Evolutionary conservation across 495 filamentous ascomycete species (phyloP), one percentile per base, ranked within the genome.

Genomic region (Penicillium nucicola): DNA sequence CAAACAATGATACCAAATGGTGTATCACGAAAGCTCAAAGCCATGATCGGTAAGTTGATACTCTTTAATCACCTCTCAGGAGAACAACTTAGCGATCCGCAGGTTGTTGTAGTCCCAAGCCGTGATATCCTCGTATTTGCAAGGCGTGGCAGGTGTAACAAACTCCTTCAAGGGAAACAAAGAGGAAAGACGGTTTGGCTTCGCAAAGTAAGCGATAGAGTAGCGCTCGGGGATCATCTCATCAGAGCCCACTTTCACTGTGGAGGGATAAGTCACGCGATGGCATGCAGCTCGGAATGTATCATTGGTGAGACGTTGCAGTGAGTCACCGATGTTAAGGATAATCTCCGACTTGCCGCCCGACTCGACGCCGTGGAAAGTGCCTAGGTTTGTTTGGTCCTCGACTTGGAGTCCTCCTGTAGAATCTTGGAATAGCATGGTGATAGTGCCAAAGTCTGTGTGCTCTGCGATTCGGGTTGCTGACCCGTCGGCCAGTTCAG

Each of bases 241-340:
- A 8, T 64, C 60, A 4, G 38, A 43, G 0, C 51, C 57, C 19
- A 47, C 23, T 30, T 55, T 57, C 13, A 65, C 49, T 14, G 49
- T 51, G 8, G 57, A 57, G 5, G 62, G 60, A 42, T 58, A 57
- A 1, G 57, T 68, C 4, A 66, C 60, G 4, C 60, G 60, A 28
- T 68, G 64, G 30, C 56, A 78, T 20, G 71, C 60, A 39, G 67
- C 61, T 9, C 55, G 55, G 40, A 70, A 52, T 8, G 50, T 64
- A 63, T 80, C 82, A 58, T 85, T 85, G 36, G 76, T 84, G 53
- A 82, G 73, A 4, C 81, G 66, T 69, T 82, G 79, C 66, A 86
- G 67, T 50, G 81, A 79, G 57, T 85, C 84, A 1, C 82, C 84
- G 33, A 87, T 78, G 57, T 86, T 87, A 42, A 88, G 71, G 10